Percentiles rank a stretch among this genome's conserved stretches.
phyloP scores from a whole-genome alignment of 129 eudicot genomes.

The Artemisia tridentata region DNA sequence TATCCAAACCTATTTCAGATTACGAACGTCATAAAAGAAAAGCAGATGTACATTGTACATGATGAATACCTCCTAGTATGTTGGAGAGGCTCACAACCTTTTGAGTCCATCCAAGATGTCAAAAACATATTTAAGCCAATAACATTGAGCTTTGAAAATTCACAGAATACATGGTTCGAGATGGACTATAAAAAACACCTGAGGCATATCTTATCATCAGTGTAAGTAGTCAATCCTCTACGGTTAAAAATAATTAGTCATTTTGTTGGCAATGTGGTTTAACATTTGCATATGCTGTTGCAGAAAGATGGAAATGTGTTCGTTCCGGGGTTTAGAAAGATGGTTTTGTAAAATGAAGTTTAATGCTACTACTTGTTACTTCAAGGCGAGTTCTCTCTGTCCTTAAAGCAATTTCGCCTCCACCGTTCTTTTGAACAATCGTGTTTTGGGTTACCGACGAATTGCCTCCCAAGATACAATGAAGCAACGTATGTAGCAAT shows the following conservation, averaged over 20 bases:
- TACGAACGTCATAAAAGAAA: neutral
- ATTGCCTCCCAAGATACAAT: too few species aligned
- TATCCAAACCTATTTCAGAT: neutral
- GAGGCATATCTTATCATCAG: constrained; percentile 20
- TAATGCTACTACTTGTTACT: too few species aligned
- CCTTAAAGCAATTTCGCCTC: too few species aligned
- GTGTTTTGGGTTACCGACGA: too few species aligned
- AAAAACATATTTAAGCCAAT: constrained; percentile 13
- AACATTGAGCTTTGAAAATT: constrained; percentile 3
- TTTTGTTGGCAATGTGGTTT: neutral
- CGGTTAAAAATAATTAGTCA: neutral
- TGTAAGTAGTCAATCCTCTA: constrained; percentile 5
- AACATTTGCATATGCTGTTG: neutral
- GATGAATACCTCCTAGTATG: neutral
- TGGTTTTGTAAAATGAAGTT: too few species aligned
- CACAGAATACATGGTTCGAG: constrained; percentile 13
- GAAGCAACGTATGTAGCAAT: too few species aligned
- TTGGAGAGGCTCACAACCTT: constrained; percentile 1
- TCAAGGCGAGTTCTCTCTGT: too few species aligned
- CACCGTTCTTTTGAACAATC: too few species aligned
- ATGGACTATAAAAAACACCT: too few species aligned
- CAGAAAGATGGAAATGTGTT: constrained; percentile 22
- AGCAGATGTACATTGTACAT: neutral
- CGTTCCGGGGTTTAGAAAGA: too few species aligned
- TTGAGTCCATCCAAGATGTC: constrained; percentile 19